A percentile compares a stretch with the other conserved stretches of the same genome.
Conservation (phyloP, 2,329 filamentous ascomycete genomes). For the Aspergillus texensis region DNA sequence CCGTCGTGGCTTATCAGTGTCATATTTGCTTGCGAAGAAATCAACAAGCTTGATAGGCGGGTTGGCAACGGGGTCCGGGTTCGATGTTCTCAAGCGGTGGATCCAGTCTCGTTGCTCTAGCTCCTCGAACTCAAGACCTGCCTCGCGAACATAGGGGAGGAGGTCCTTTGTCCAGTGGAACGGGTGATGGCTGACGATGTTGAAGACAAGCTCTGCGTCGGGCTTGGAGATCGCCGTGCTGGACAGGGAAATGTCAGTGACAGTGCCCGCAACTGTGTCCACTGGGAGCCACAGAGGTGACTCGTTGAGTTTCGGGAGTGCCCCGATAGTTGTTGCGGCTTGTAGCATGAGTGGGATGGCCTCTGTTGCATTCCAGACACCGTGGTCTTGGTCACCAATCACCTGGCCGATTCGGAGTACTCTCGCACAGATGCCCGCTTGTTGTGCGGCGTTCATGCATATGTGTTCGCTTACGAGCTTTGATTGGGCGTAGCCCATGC, state of each 20-base stretch:
- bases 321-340: conserved; percentile 47
- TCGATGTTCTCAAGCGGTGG: conserved; percentile 44
- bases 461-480: conserved; percentile 41
- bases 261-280: conserved; percentile 43
- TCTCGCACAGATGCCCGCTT: conserved; percentile 20
- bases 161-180: conserved; percentile 58
- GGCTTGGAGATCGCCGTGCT: background rate
- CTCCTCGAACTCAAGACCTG: conserved; percentile 41
- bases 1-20: conserved; percentile 24
- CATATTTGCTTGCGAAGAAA: conserved; percentile 58
- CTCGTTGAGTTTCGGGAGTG: conserved; percentile 51
- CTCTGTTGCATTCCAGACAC: conserved; percentile 28
- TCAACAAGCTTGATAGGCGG: conserved; percentile 57
- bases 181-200: conserved; percentile 54
- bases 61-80: conserved; percentile 53
- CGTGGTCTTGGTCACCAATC: conserved; percentile 31
- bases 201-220: conserved; percentile 43
- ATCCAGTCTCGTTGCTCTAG: conserved; percentile 32
- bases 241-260: conserved; percentile 33
- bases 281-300: conserved; percentile 49
- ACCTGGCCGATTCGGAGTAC: conserved; percentile 42
- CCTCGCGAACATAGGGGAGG: conserved; percentile 54
- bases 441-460: conserved; percentile 25
- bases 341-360: conserved; percentile 58
- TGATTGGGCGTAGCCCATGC: conserved; percentile 47